These are phyloP conservation scores for Raffaelea deltoideospora DNA, from an alignment of 2,329 filamentous ascomycete genomes.

Conservation along the genomic window DNA sequence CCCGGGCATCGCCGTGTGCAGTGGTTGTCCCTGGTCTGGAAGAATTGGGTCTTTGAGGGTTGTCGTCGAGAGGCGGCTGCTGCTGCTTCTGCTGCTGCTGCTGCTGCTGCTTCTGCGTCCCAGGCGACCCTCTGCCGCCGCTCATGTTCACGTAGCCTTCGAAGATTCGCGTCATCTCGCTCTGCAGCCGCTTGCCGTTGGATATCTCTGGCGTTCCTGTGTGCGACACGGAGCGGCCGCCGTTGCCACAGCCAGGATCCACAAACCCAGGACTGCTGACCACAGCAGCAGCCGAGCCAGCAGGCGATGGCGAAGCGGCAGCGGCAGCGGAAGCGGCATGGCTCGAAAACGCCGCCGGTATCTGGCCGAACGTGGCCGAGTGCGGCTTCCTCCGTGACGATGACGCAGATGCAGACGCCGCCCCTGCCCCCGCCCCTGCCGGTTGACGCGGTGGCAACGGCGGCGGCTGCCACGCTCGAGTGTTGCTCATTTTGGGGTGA, in stretches of 20 bases:
- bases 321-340: too few relatives aligned
- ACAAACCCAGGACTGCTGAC: too few relatives aligned
- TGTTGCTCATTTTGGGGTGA: background rate
- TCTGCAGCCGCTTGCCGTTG: conserved; percentile 35
- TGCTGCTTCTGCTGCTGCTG: too few relatives aligned
- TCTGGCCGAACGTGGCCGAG: background rate
- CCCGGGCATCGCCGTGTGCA: background rate
- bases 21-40: background rate
- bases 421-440: too few relatives aligned
- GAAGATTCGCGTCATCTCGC: conserved; percentile 36
- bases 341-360: background rate
- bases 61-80: background rate
- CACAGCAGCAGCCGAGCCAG: too few relatives aligned
- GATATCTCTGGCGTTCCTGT: conserved; percentile 9
- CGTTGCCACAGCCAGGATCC: background rate
- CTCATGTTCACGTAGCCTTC: conserved; percentile 20
- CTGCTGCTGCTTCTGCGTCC: too few relatives aligned
- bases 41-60: background rate
- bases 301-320: too few relatives aligned
- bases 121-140: conserved; percentile 3
- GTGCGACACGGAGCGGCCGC: too few relatives aligned
- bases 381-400: too few relatives aligned
- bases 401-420: too few relatives aligned
- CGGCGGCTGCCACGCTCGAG: background rate
- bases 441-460: background rate